Conservation (phyloP, 495 filamentous ascomycete species). For the Aspergillus kassunensis region DNA sequence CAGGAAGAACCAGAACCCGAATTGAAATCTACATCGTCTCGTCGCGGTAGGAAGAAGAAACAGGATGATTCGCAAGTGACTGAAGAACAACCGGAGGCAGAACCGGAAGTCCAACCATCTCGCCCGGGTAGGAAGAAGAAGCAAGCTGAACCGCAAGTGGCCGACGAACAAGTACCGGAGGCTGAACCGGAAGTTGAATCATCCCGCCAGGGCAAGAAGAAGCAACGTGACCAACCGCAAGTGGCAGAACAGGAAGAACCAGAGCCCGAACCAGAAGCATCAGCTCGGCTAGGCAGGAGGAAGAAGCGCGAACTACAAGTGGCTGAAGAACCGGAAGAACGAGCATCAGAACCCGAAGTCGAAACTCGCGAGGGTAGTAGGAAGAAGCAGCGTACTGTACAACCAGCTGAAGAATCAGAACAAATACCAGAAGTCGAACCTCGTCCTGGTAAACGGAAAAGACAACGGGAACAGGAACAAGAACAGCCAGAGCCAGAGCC, state of each 20-base stretch:
- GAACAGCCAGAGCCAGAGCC: constrained; percentile 6
- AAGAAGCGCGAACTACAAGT: too few species aligned
- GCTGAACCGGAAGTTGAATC: neutral
- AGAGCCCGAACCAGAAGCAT: too few species aligned
- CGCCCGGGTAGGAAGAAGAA: neutral
- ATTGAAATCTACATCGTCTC: too few species aligned
- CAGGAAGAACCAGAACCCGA: neutral
- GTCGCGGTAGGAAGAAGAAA: neutral
- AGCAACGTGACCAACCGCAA: too few species aligned
- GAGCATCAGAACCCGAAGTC: too few species aligned
- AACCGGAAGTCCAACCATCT: neutral
- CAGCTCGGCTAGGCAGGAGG: too few species aligned
- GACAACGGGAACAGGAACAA: neutral
- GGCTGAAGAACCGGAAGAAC: too few species aligned
- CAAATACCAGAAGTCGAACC: too few species aligned
- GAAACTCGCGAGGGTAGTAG: too few species aligned
- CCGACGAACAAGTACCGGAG: neutral
- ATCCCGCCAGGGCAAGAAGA: neutral
- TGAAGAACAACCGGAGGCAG: neutral
- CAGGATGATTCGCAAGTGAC: too few species aligned
- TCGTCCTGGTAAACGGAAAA: neutral
- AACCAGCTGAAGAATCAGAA: neutral
- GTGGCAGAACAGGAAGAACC: too few species aligned
- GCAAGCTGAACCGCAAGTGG: neutral
- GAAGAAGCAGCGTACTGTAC: too few species aligned